Evolutionary conservation across 768 basidiomycete species (phyloP), one percentile per base, ranked within the genome.

Genomic region (Lactifluus pinguis): DNA sequence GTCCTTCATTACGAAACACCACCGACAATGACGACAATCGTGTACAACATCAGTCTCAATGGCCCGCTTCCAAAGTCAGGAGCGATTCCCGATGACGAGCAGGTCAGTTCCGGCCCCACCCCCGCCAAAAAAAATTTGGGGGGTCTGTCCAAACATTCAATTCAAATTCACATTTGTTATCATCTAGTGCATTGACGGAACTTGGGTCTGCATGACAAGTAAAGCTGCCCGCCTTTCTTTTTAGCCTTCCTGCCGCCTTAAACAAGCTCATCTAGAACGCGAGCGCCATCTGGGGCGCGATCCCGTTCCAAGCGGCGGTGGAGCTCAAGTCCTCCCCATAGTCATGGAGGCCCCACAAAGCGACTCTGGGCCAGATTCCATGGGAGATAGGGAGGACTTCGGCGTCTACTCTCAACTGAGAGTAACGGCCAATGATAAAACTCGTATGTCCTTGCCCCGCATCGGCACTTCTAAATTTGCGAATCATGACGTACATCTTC

Each of bases 21-120:
- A 34, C 70, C 71, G 13, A 71, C 68, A 34, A 51, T 70, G 49
- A 73, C 70, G 6, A 71, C 65, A 58, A 69, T 63, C 25, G 57
- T 60, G 45, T 74, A 74, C 61, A 57, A 55, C 57, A 67, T 72
- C 42, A 63, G 65, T 25, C 61, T 74, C 17, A 49, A 57, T 32
- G 72, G 68, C 11, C 62, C 69, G 34, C 63, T 75, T 39, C 57
- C 48, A 51, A 67, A 52, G 57, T 63, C 68, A 39, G 64, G 59
- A 34, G 62, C 48, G 13, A 48, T 66, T 52, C 63, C 69, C n/a
- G 56, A 60, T 50, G 48, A 68, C 34, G 67, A 69, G 58, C 72
- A 74, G 73, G 74, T 73, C 25, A 42, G 55, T 49, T 49, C 17
- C 21, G 6, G 49, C 30, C 6, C n/a, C n/a, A n/a, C n/a, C n/a